Evolutionary conservation across 169 alveolate genomes (phyloP).

Genomic region (Eimeria brunetti): DNA sequence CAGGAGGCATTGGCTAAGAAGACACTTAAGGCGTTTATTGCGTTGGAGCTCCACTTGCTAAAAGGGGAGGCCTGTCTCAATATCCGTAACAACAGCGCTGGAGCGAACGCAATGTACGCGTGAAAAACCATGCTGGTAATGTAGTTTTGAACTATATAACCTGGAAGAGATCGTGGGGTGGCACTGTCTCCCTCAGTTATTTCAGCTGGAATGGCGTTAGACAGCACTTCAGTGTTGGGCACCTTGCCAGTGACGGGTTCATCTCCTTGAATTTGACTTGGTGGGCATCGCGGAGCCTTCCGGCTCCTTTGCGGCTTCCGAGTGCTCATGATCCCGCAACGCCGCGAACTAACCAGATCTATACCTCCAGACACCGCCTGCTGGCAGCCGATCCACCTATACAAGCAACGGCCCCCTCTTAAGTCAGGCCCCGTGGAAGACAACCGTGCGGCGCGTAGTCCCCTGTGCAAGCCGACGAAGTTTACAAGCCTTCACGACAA

Average conservation of each 20-base stretch:
- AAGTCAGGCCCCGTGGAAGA: neutral
- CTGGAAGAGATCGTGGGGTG: neutral
- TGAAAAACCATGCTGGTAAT: slow-evolving; percentile 9
- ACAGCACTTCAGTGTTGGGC: neutral
- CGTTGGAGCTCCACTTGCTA: slow-evolving; percentile 51
- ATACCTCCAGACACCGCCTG: neutral
- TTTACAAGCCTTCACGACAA: neutral
- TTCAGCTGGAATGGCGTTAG: neutral
- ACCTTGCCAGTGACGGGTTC: neutral
- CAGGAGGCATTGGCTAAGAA: slow-evolving; percentile 45
- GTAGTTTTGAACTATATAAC: slow-evolving; percentile 5
- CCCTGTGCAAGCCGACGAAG: neutral
- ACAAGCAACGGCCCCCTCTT: too few relatives aligned
- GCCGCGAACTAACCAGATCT: neutral
- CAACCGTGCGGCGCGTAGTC: neutral
- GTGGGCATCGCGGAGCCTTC: neutral
- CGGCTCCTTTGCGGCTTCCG: neutral
- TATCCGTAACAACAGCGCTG: neutral
- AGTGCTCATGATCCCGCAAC: slow-evolving; percentile 14
- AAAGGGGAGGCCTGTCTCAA: neutral
- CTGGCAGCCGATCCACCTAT: neutral
- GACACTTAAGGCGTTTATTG: neutral
- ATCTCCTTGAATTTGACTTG: neutral
- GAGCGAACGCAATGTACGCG: slow-evolving; percentile 57
- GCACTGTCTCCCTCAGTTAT: neutral